Evolutionary conservation across 2,329 filamentous ascomycete genomes (phyloP), one percentile per base, ranked within the genome.

Genomic region (Arthrinium phaeospermum): DNA sequence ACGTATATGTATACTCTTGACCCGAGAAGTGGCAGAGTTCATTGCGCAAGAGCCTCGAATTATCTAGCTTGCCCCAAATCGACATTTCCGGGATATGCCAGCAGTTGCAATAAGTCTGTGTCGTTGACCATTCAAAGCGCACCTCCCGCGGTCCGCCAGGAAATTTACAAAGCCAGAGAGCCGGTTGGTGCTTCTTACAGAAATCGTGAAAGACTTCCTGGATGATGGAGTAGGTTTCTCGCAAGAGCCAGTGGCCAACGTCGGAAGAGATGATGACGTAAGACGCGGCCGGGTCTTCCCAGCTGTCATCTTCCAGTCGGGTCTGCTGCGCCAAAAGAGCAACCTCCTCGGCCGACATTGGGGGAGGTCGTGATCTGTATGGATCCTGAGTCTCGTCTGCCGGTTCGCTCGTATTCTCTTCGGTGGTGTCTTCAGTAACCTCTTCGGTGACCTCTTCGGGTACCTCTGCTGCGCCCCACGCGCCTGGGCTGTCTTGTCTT

Each of bases 141-240:
- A 47, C 19, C 3, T 47, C 46, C 19, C 10, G 46, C 19, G 19
- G 19, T 22, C 46, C 46, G 7, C 46, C 46, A 22, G 19, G 19
- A 22, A n/a, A 47, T 19, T 10, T 1, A 2, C 0, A 0, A 2
- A 6, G 7, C 46, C 46, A 47, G 1, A 47, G 19, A 2, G 1
- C 4, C 7, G 46, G 46, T 10, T 7, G 6, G 46, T 22, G 46
- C 5, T 7, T 47, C 19, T 47, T 47, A 4, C 46, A 47, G 19
- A 47, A 47, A 19, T 47, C 46, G 22, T 22, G 46, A 4, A 47
- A 47, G 19, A 22, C 46, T n/a, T 7, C 46, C 46, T n/a, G 22
- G 19, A 19, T n/a, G 1, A 19, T 3, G 10, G 19, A n/a, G 10
- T n/a, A 19, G 1, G 46, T 19, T 7, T 47, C 19, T 1, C 1